These are phyloP conservation scores for Eutrema japonicum DNA, from an alignment of 345 rosid species.

Conservation along the genomic window DNA sequence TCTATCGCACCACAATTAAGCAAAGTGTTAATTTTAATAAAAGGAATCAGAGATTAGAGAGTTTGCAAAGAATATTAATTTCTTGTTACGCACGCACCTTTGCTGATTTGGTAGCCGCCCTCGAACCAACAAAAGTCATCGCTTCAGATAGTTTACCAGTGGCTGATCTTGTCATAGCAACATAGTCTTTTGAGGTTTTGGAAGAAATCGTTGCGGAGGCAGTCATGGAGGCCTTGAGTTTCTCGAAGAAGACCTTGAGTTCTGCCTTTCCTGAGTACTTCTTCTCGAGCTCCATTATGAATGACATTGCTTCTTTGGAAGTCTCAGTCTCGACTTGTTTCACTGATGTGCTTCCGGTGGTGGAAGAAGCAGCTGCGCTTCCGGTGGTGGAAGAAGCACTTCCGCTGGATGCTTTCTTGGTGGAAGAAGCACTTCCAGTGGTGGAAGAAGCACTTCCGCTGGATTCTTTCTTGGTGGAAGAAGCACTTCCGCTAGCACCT, in stretches of 20 bases:
- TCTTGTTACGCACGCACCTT: slow-evolving; percentile 17
- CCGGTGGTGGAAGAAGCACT: neutral
- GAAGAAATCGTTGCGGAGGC: slow-evolving; percentile 19
- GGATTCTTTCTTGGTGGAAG: too few relatives aligned
- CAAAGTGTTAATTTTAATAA: neutral
- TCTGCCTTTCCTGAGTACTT: slow-evolving; percentile 26
- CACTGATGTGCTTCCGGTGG: neutral
- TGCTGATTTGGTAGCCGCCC: slow-evolving; percentile 27
- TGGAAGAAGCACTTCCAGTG: neutral
- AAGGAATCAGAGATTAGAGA: neutral
- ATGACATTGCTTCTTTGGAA: slow-evolving; percentile 36
- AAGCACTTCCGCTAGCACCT: too few relatives aligned
- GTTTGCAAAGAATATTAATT: neutral
- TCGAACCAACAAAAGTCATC: slow-evolving; percentile 32
- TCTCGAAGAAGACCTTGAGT: slow-evolving; percentile 39
- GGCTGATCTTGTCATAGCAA: neutral
- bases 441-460: too few relatives aligned
- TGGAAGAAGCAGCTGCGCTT: neutral
- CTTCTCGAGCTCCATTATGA: slow-evolving; percentile 41
- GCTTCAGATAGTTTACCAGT: slow-evolving; percentile 31
- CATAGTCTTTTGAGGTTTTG: slow-evolving; percentile 24
- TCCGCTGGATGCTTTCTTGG: neutral
- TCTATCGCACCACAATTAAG: slow-evolving; percentile 11
- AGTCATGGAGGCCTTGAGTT: slow-evolving; percentile 39
- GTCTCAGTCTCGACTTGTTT: slow-evolving; percentile 36